These are phyloP conservation scores for Acanthamoeba sp. DNA, from an alignment of 208 protist genomes.

Conservation along the genomic window DNA sequence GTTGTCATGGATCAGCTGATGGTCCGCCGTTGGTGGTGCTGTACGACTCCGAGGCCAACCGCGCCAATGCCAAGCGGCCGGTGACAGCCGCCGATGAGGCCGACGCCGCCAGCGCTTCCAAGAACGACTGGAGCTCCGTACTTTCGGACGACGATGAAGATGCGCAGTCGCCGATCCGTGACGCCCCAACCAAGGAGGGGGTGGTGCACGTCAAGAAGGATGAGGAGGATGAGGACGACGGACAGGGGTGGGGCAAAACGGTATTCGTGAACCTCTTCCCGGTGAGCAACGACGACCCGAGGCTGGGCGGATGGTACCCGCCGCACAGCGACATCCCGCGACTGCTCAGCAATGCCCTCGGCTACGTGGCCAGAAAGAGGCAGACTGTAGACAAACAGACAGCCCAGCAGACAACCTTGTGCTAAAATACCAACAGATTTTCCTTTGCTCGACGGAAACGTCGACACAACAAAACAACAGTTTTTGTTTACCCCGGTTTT, in stretches of 20 bases:
- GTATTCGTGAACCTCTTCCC: slow-evolving; percentile 29
- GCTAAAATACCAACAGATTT: too few species aligned
- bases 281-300: not conserved
- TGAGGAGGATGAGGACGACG: not conserved
- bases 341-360: not conserved
- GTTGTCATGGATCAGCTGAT: not conserved
- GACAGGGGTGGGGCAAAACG: not conserved
- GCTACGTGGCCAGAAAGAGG: not conserved
- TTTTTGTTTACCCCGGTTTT: too few species aligned
- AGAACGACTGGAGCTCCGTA: not conserved
- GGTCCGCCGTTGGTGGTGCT: slow-evolving; percentile 23
- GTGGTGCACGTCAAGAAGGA: not conserved
- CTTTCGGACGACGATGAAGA: not conserved
- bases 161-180: too few species aligned
- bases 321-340: slow-evolving; percentile 27
- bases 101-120: too few species aligned
- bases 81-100: not conserved
- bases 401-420: too few species aligned
- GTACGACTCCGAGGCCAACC: slow-evolving; percentile 11
- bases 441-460: too few species aligned
- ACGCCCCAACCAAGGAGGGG: not conserved
- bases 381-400: too few species aligned
- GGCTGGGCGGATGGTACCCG: slow-evolving; percentile 26
- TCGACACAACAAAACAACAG: too few species aligned
- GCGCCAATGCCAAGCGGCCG: not conserved